Percentiles rank a stretch among this genome's conserved stretches.
These are phyloP conservation scores for Pistacia atlantica DNA, from an alignment of 345 rosid species.

Conservation along the genomic window DNA sequence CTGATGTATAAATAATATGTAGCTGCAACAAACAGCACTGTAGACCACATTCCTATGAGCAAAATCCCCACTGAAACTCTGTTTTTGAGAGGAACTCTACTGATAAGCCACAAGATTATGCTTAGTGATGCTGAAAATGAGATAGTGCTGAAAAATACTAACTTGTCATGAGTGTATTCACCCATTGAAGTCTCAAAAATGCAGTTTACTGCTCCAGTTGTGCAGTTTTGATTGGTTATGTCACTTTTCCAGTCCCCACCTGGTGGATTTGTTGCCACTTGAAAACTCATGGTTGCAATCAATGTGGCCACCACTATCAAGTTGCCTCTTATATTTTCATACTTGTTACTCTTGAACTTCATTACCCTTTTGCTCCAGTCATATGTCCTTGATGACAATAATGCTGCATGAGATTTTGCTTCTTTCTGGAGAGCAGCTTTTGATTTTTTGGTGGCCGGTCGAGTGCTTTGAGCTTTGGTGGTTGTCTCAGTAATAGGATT, in stretches of 20 bases:
- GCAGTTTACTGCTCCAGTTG: neutral
- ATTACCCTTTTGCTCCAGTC: too few species aligned
- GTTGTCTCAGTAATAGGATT: neutral
- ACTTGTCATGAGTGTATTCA: neutral
- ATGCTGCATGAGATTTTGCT: neutral
- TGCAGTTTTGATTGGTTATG: neutral
- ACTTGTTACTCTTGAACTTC: neutral
- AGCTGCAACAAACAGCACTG: neutral
- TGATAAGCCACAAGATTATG: neutral
- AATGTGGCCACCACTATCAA: too few species aligned
- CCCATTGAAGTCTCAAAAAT: neutral
- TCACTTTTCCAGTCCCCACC: conserved; percentile 34
- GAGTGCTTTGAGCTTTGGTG: neutral
- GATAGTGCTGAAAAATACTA: neutral
- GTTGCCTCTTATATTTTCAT: conserved; percentile 11
- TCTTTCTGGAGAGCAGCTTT: neutral
- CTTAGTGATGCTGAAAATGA: neutral
- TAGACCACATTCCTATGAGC: neutral
- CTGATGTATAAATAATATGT: neutral
- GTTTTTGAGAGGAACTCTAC: neutral
- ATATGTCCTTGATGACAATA: too few species aligned
- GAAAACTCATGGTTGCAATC: conserved; percentile 1
- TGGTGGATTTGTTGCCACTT: conserved; percentile 31
- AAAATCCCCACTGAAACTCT: neutral
- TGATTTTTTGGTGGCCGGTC: conserved; percentile 2